phyloP scores from a whole-genome alignment of 306 rosid species.

The Lotus japonicus region DNA sequence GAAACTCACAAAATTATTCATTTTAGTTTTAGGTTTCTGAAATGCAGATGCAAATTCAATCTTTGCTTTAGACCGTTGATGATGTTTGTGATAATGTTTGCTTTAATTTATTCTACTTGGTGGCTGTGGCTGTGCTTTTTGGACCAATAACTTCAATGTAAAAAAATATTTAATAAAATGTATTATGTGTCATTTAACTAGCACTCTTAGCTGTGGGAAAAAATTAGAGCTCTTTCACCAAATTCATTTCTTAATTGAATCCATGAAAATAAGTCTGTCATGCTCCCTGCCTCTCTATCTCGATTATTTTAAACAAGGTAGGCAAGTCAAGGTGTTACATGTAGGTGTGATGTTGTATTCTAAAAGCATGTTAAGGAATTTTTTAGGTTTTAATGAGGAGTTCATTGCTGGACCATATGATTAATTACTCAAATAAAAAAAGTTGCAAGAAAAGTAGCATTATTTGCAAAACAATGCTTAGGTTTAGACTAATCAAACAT shows the following conservation, averaged over 20 bases:
- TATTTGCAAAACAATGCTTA: neutral
- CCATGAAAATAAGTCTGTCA: neutral
- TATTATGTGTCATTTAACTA: neutral
- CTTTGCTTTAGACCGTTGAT: constrained; percentile 21
- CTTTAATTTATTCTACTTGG: neutral
- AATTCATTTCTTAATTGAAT: neutral
- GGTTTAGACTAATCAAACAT: too few species aligned
- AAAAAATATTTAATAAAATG: too few species aligned
- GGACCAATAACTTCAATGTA: neutral
- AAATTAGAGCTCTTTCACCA: too few species aligned
- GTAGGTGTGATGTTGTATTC: neutral
- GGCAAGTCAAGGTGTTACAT: neutral
- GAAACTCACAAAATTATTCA: too few species aligned
- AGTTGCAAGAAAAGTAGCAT: neutral
- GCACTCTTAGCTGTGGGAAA: too few species aligned
- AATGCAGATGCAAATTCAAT: neutral
- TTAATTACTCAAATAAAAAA: neutral
- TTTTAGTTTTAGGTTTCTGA: neutral
- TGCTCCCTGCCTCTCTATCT: neutral
- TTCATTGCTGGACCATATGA: neutral
- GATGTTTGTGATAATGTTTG: neutral
- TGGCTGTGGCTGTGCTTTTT: neutral
- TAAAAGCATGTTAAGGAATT: neutral
- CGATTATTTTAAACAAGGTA: neutral
- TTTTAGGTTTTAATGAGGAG: neutral